Evolutionary conservation across 1,284 basidiomycete species (phyloP), one percentile per base, ranked within the genome.

Genomic region (Cutaneotrichosporon cyanovorans): DNA sequence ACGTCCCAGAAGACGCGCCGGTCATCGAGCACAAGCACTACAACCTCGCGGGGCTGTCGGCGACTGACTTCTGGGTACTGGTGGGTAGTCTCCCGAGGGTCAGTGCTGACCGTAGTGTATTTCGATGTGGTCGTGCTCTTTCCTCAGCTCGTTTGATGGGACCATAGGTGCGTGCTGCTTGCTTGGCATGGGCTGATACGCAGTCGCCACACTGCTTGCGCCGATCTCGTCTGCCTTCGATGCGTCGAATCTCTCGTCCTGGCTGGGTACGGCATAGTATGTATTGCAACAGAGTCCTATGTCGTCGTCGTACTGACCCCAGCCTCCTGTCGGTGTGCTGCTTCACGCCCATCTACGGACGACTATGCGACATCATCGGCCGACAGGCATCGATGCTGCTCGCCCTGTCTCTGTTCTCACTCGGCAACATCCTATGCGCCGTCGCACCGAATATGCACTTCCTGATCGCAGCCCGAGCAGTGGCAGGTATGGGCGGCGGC

Each of bases 401-500:
- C 36, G 88, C 82, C 6, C 71, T 91, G 48, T 74, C 78, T 45
- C 76, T 91, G 53, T 91, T 92, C 74, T 84, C 87, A 23, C 76
- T 79, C 54, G 88, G 89, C 31, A 92, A 87, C 5, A 74, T 87
- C 32, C 74, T 83, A 6, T 93, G 89, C 61, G 89, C 85, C 5
- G 61, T 88, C 35, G 87, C 87, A 20, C 80, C 83, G 15, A 85
- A 81, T 9, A 92, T 92, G 88, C 77, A 81, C 56, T 69, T 77
- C n/a, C 76, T 92, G 46, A 87, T 92, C 52, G 76, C 77, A 46
- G 84, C 85, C 40, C 80, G 89, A 16, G 83, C 85, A 10, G 68
- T 91, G 36, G 88, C 89, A 32, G 88, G 88, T 39, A 87, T 91
- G 80, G 88, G 89, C 46, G 87, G 89, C 50, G 87, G 88, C 66